A percentile compares a stretch with the other conserved stretches of the same genome.
Conservation (phyloP, 768 basidiomycete genomes). For the Lactifluus echinatus region DNA sequence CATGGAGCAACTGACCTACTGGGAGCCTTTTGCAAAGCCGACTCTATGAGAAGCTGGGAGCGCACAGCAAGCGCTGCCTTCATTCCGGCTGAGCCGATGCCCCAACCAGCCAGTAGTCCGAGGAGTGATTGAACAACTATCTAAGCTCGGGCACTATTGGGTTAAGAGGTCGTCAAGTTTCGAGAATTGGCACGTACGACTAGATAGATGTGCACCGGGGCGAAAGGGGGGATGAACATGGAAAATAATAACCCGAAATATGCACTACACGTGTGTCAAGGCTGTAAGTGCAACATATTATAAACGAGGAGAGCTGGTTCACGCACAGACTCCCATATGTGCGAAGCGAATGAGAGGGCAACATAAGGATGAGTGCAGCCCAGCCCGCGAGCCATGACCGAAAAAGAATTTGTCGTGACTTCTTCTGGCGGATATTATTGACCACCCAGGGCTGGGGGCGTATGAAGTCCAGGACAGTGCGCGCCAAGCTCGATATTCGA, state of each 20-base stretch:
- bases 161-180: constrained; percentile 32
- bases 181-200: constrained; percentile 8
- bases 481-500: not conserved
- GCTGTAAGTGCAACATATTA: not conserved
- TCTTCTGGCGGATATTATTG: constrained; percentile 29
- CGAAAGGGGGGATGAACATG: constrained; percentile 9
- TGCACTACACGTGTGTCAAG: not conserved
- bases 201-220: constrained; percentile 11
- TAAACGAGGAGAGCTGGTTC: not conserved
- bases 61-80: constrained; percentile 37
- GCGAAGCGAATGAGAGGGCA: constrained; percentile 31
- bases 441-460: constrained; percentile 30
- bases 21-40: constrained; percentile 24
- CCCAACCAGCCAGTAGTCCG: constrained; percentile 47
- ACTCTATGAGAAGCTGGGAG: constrained; percentile 26
- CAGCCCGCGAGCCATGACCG: constrained; percentile 37
- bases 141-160: not conserved
- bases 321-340: constrained; percentile 35
- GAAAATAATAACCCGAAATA: constrained; percentile 10
- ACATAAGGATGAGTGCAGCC: constrained; percentile 32
- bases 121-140: constrained; percentile 20
- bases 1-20: not conserved
- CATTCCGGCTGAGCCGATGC: constrained; percentile 46
- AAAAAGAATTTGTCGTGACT: constrained; percentile 31
- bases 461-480: constrained; percentile 7